Base-by-base conservation (phyloP, 306 rosid genomes). In the Quercus berberidifolia region DNA sequence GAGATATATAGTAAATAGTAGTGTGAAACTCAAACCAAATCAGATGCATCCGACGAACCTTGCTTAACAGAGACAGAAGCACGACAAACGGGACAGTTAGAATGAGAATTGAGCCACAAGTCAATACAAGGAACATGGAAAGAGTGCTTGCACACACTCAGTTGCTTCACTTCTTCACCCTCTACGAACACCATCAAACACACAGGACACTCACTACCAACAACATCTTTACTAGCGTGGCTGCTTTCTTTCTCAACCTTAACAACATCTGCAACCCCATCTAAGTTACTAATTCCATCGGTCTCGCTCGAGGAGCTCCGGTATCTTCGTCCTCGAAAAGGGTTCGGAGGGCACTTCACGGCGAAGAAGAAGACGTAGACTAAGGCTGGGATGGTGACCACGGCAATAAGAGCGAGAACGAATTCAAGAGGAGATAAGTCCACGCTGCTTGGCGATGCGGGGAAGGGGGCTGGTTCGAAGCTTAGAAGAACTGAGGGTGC, bases 381-480 rank as follows among this genome's bases (percentile, higher is more conserved):
- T 21, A 93, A 80, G 55, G 93, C 92, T 1, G 98, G 98, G 87
- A 93, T 85, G 64, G 92, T 82, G 82, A 93, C 86, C 69, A 93
- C 74, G 43, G 97, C 94, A 35, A 93, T 7, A 41, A 93, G 86
- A 14, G 90, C 93, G 76, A 93, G 87, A 76, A 93, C 83, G 88
- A 93, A 93, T 60, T 87, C 89, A 4, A 93, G 88, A n/a, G 98
- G 95, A 10, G 97, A 91, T 58, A 93, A 85, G 87, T 90, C 92
- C 3, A 90, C 78, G 76, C 88, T 76, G 64, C 90, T 86, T 0
- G 87, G 89, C 0, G 77, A 12, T 1, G 41, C 85, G 4, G 88
- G 78, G 62, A 81, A 86, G 7, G 90, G 89, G 10, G 83, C 86
- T 5, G 89, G 87, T 3, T 92, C 91, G 20, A 49, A 5, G 63